Base-by-base conservation (phyloP, 2,329 filamentous ascomycete species). In the Aureobasidium sp. region DNA sequence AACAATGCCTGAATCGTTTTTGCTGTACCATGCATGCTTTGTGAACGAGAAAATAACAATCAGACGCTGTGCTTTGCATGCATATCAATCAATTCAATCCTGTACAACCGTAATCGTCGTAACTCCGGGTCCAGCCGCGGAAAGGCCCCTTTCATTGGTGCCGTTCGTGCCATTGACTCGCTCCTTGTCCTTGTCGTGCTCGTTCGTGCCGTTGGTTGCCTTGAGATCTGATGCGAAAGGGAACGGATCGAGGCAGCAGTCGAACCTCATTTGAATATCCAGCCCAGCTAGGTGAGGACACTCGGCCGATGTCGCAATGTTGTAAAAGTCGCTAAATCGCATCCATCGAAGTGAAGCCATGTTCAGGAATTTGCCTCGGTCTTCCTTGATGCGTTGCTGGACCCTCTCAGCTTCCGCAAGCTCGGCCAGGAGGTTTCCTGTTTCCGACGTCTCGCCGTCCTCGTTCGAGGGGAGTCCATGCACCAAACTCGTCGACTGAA, bases 301-400 rank as follows among this genome's bases (percentile, higher is more conserved):
- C 22, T 56, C 60, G n/a, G 31, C 25, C 6, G 60, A 62, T 17
- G 60, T 62, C 4, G 60, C 60, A 22, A 61, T 51, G 31, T 58
- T 55, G 42, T 64, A 62, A 37, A 65, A 64, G 20, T 64, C 64
- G 27, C 61, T 62, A 41, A 65, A 62, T 4, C 57, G 58, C 48
- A 65, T 63, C 64, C 64, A 65, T 7, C 47, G 31, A 2, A 65
- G 45, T 8, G 63, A 37, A 17, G 29, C 34, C 62, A 65, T 62
- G 37, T 22, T n/a, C 15, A 64, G 27, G 57, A 65, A 65, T 45
- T 59, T 62, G 22, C 36, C 31, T 41, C 58, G 44, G 58, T 65
- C 64, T 51, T 61, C 52, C 12, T 61, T 41, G 31, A 65, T 62
- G 22, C 52, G 59, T 34, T 51, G 44, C 9, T 62, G 62, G 11